Evolutionary conservation across 495 filamentous ascomycete species (phyloP).

Genomic region (Talaromyces trachyspermus): DNA sequence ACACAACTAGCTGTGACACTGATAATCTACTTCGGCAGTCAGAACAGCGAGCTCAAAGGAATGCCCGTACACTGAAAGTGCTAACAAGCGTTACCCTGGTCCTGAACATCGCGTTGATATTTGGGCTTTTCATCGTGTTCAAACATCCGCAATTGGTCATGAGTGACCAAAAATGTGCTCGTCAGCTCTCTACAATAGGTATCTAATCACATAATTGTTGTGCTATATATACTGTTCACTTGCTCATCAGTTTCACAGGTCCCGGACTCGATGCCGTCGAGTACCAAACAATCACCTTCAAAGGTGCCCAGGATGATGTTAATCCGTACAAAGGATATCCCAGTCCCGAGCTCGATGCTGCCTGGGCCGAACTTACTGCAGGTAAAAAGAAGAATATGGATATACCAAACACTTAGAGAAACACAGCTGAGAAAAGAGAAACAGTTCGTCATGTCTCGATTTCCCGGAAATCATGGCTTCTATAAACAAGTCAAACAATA

Average conservation of each 20-base stretch:
- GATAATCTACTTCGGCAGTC: background rate
- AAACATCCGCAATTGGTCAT: background rate
- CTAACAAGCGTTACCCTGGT: background rate
- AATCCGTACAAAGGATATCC: constrained; percentile 16
- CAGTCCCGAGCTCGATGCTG: constrained; percentile 48
- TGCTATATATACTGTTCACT: no score
- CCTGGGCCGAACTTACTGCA: constrained; percentile 33
- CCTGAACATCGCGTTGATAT: background rate
- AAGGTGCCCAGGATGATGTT: background rate
- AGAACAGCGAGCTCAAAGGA: background rate
- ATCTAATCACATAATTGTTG: background rate
- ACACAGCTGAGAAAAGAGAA: background rate
- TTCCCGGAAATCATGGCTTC: background rate
- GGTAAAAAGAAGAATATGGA: background rate
- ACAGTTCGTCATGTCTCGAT: background rate
- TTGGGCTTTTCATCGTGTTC: background rate
- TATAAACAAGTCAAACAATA: background rate
- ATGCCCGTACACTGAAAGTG: background rate
- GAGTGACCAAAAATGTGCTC: background rate
- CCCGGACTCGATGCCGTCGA: background rate
- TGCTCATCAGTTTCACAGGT: background rate
- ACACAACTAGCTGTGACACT: background rate
- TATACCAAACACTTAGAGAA: background rate
- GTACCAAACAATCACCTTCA: background rate
- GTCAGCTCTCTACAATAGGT: background rate